These are phyloP conservation scores for Metschnikowia continentalis DNA, from an alignment of 805 yeast genomes.

Conservation along the genomic window DNA sequence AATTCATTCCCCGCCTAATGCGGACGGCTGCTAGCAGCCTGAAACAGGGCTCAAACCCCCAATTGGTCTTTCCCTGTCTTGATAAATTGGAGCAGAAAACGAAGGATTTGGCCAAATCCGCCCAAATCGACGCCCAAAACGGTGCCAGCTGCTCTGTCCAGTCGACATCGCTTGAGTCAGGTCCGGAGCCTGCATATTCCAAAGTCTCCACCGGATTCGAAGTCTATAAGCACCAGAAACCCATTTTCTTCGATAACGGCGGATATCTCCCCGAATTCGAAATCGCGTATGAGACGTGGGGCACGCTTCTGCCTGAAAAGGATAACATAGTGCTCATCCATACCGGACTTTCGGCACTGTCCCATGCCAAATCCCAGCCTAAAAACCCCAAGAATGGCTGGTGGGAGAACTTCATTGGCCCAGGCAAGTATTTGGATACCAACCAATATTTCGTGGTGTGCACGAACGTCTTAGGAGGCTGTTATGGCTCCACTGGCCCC, in stretches of 20 bases:
- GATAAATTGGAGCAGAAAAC: slow-evolving; percentile 66
- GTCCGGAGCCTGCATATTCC: slow-evolving; percentile 85
- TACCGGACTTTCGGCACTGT: slow-evolving; percentile 89
- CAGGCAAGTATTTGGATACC: slow-evolving; percentile 76
- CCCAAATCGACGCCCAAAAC: slow-evolving; percentile 12
- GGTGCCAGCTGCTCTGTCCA: background rate
- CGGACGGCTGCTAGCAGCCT: background rate
- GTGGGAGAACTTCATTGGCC: slow-evolving; percentile 96
- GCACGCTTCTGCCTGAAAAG: slow-evolving; percentile 54
- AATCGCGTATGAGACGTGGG: slow-evolving; percentile 95
- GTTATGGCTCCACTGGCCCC: slow-evolving; percentile 95
- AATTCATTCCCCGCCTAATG: background rate
- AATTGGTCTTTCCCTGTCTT: slow-evolving; percentile 76
- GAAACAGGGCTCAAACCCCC: slow-evolving; percentile 49
- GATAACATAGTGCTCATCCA: slow-evolving; percentile 78
- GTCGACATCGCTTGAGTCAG: slow-evolving; percentile 46
- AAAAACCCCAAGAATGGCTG: slow-evolving; percentile 74
- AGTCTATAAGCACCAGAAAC: slow-evolving; percentile 48
- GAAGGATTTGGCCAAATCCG: slow-evolving; percentile 25
- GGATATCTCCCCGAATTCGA: slow-evolving; percentile 69
- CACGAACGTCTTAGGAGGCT: slow-evolving; percentile 90
- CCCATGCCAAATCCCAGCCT: slow-evolving; percentile 83
- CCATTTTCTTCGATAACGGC: slow-evolving; percentile 77
- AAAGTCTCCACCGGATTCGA: slow-evolving; percentile 65
- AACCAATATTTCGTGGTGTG: slow-evolving; percentile 77